Evolutionary conservation across 495 filamentous ascomycete species (phyloP).

Genomic region (Cercophora samala): DNA sequence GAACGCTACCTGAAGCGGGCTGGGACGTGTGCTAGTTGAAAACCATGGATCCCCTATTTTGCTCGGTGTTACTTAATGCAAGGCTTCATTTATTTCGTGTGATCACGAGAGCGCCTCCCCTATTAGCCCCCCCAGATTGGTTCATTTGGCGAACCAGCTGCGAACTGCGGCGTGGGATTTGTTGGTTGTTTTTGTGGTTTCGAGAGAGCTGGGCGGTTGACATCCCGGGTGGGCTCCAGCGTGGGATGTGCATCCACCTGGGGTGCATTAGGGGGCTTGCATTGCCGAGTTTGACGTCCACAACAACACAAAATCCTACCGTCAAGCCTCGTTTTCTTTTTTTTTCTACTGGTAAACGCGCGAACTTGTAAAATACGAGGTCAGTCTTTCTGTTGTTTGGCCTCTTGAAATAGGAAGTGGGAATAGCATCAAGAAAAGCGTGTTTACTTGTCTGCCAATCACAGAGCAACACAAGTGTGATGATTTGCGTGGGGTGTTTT

Average conservation of each 20-base stretch:
- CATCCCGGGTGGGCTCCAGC: background rate
- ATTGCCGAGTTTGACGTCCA: background rate
- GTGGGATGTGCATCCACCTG: background rate
- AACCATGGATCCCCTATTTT: background rate
- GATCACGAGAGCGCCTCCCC: background rate
- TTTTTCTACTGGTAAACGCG: background rate
- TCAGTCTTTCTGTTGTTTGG: too few relatives aligned
- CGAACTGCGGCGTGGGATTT: background rate
- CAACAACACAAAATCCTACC: background rate
- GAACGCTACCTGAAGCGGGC: too few relatives aligned
- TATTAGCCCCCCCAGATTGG: background rate
- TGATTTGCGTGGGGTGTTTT: background rate
- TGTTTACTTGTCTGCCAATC: background rate
- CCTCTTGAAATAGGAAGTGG: background rate
- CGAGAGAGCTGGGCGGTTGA: background rate
- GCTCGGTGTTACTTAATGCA: constrained; percentile 1
- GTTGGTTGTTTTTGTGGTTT: background rate
- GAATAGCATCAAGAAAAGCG: background rate
- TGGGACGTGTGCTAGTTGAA: too few relatives aligned
- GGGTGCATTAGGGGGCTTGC: constrained; percentile 5
- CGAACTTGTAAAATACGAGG: background rate
- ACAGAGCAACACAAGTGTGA: background rate
- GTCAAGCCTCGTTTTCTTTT: background rate
- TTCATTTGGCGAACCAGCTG: background rate
- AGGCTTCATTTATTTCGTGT: background rate